Evolutionary conservation across 2,329 filamentous ascomycete genomes (phyloP).

Genomic region (Penicillium verrucosum): DNA sequence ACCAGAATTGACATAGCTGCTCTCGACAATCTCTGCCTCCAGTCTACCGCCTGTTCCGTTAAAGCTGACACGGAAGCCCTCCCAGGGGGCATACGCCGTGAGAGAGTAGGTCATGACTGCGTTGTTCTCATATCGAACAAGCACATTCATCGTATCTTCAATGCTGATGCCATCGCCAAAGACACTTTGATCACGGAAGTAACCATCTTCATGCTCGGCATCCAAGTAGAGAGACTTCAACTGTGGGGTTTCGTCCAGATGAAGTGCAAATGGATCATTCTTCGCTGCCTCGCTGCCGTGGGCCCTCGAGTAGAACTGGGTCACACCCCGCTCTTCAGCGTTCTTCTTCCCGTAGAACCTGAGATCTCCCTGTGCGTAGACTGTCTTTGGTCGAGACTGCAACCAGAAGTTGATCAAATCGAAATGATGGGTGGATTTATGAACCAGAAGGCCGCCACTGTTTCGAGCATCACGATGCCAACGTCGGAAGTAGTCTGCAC

Average conservation of each 20-base stretch:
- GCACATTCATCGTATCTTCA: conserved; percentile 61
- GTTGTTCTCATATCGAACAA: conserved; percentile 57
- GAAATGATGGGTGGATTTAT: conserved; percentile 64
- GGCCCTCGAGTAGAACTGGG: conserved; percentile 51
- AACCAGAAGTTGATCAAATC: conserved; percentile 64
- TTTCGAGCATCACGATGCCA: conserved; percentile 63
- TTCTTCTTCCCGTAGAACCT: conserved; percentile 62
- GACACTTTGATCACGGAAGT: conserved; percentile 61
- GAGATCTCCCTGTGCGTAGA: conserved; percentile 58
- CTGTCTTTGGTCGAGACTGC: conserved; percentile 52
- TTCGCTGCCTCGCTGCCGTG: conserved; percentile 52
- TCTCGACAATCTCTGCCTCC: conserved; percentile 62
- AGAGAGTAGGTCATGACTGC: conserved; percentile 57
- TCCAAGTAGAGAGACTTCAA: conserved; percentile 60
- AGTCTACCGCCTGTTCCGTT: conserved; percentile 55
- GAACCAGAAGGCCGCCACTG: conserved; percentile 58
- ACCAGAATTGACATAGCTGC: conserved; percentile 54
- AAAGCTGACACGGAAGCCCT: conserved; percentile 28
- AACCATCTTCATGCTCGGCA: conserved; percentile 62
- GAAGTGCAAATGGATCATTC: conserved; percentile 58
- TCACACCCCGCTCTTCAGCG: conserved; percentile 54
- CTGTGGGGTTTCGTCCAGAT: conserved; percentile 52
- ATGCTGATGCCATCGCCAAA: conserved; percentile 63
- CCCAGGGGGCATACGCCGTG: conserved; percentile 57
- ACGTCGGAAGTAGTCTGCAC: conserved; percentile 61